phyloP scores from a whole-genome alignment of 305 asterid genomes.

The Striga hermonthica region DNA sequence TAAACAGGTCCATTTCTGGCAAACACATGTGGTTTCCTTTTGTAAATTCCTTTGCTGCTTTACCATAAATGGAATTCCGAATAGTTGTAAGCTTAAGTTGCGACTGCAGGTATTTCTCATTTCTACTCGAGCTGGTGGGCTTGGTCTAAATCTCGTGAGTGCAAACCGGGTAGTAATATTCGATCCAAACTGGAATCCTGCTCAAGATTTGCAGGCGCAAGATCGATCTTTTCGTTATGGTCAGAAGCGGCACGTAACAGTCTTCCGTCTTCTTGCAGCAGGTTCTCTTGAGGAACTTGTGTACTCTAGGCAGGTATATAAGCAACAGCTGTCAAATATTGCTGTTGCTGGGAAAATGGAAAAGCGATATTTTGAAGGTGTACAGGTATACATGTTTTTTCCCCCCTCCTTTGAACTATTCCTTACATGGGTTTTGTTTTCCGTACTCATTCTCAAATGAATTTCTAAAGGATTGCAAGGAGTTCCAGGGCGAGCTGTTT shows the following conservation, averaged over 20 bases:
- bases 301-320: slow-evolving; percentile 84
- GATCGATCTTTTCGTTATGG: slow-evolving; percentile 93
- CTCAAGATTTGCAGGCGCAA: slow-evolving; percentile 98
- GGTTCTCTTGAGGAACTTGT: slow-evolving; percentile 97
- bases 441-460: slow-evolving; percentile 20
- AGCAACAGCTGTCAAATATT: slow-evolving; percentile 90
- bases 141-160: slow-evolving; percentile 90
- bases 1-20: slow-evolving; percentile 62
- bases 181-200: slow-evolving; percentile 98
- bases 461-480: slow-evolving; percentile 59
- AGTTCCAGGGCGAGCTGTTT: neutral
- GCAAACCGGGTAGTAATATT: slow-evolving; percentile 94
- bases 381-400: slow-evolving; percentile 65
- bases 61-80: slow-evolving; percentile 4
- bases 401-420: neutral
- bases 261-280: slow-evolving; percentile 92
- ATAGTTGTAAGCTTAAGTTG: neutral
- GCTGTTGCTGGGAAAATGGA: slow-evolving; percentile 93
- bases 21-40: slow-evolving; percentile 11
- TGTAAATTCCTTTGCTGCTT: neutral
- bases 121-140: slow-evolving; percentile 98
- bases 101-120: slow-evolving; percentile 74
- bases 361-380: slow-evolving; percentile 93
- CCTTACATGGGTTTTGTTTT: neutral
- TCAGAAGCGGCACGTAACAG: slow-evolving; percentile 86